Percentiles rank a stretch among this genome's conserved stretches.
These are phyloP conservation scores for Ambrosiella cleistominuta DNA, from an alignment of 2,329 filamentous ascomycete genomes.

Conservation along the genomic window DNA sequence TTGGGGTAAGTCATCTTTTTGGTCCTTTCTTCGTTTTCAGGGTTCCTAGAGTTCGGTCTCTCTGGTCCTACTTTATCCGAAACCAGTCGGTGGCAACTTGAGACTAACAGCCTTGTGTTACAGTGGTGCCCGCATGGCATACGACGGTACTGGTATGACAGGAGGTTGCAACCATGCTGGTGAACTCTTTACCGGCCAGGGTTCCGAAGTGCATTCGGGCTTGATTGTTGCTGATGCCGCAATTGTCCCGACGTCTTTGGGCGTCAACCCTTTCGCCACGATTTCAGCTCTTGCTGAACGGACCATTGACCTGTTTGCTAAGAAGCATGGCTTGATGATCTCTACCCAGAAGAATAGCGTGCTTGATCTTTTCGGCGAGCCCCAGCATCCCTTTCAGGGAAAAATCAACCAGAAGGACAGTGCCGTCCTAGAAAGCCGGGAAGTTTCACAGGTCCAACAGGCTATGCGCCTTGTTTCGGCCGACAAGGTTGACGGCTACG, in stretches of 20 bases:
- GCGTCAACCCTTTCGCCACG: slow-evolving; percentile 51
- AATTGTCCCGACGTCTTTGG: slow-evolving; percentile 42
- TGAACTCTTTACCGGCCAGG: slow-evolving; percentile 37
- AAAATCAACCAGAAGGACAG: slow-evolving; percentile 7
- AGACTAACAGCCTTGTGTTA: slow-evolving; percentile 1
- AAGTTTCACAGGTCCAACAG: slow-evolving; percentile 20
- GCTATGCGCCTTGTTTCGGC: slow-evolving; percentile 26
- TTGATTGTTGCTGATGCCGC: slow-evolving; percentile 45
- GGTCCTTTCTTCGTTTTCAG: neutral
- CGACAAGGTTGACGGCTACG: slow-evolving; percentile 31
- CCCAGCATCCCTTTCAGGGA: slow-evolving; percentile 21
- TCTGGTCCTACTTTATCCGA: too few relatives aligned
- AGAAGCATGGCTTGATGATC: slow-evolving; percentile 25
- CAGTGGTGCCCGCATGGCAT: slow-evolving; percentile 44
- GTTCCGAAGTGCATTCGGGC: slow-evolving; percentile 33
- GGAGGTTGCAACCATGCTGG: slow-evolving; percentile 46
- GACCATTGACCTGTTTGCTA: slow-evolving; percentile 34
- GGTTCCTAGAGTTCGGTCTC: neutral
- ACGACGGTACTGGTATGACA: slow-evolving; percentile 35
- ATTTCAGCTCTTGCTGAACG: slow-evolving; percentile 52
- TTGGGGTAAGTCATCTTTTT: slow-evolving; percentile 31
- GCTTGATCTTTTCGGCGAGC: slow-evolving; percentile 37
- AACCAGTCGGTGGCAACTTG: neutral
- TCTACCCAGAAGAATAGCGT: slow-evolving; percentile 28
- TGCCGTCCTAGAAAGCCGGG: slow-evolving; percentile 21